Base-by-base conservation (phyloP, 352 stramenopile genomes). In the Pythium scleroteichum region DNA sequence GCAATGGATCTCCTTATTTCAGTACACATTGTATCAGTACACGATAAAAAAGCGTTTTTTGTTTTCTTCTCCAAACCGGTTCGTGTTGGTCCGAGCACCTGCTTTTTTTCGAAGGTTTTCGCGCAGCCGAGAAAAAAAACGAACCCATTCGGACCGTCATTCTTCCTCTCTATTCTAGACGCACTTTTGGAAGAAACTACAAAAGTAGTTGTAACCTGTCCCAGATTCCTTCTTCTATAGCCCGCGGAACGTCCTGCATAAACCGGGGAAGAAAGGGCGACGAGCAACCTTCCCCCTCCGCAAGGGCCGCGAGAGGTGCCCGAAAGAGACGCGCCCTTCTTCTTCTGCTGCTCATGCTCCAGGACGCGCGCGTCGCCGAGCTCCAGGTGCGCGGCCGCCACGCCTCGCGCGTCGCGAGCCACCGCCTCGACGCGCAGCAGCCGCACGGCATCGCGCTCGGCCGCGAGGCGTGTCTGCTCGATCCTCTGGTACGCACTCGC, bases 401-500 rank as follows among this genome's bases (percentile, higher is more conserved):
- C 29, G 56, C 29, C 29, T 35, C 29, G 29, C 29, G 29, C 29
- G 29, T 35, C 29, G 22, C 16, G 23, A 20, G 26, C 44, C 27
- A 47, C 29, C 29, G 29, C 29, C 29, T 35, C 29, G 29, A 35
- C 53, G 0, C 44, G 9, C 17, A 17, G 4, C 45, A 48, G 14
- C 33, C 50, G 29, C 3, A n/a, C 5, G 69, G 70, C 49, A 62
- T 78, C 42, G 29, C 70, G 6, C 65, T 78, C 19, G 70, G 70
- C 27, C 68, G 66, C 20, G 52, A 62, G 12, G 55, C 54, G 20
- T 59, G 59, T 29, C 19, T 45, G 35, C 6, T 50, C n/a, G 26
- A 73, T 72, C 64, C 55, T 62, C 24, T 75, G 70, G 54, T 63
- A 66, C 19, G 53, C n/a, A n/a, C n/a, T n/a, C n/a, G n/a, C n/a